phyloP scores from a whole-genome alignment of 2,329 filamentous ascomycete genomes.

The Ceratocystis eucalypticola region DNA sequence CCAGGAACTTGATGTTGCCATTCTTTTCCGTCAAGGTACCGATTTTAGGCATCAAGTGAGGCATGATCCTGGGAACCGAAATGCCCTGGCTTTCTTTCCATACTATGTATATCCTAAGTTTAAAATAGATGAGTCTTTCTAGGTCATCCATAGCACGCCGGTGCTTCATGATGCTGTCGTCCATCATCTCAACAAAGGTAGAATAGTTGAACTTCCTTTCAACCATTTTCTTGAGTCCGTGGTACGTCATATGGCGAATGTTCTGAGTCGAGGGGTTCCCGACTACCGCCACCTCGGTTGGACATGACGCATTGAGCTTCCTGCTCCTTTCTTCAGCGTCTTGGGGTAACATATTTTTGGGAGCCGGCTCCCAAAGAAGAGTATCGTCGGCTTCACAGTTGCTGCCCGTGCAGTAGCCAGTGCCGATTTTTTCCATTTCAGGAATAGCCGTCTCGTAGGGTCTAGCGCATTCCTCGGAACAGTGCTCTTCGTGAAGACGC shows the following conservation, averaged over 20 bases:
- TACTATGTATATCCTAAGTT: neutral
- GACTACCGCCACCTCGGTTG: neutral
- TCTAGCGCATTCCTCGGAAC: neutral
- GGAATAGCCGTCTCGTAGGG: neutral
- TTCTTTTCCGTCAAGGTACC: neutral
- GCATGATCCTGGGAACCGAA: neutral
- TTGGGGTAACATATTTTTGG: neutral
- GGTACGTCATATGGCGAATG: neutral
- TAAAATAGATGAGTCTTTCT: neutral
- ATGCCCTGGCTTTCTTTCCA: neutral
- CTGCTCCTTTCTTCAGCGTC: neutral
- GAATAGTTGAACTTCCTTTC: neutral
- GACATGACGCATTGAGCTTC: neutral
- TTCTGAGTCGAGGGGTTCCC: neutral
- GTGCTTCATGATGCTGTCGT: neutral
- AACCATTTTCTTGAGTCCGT: neutral
- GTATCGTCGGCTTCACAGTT: neutral
- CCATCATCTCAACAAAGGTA: neutral
- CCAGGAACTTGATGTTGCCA: neutral
- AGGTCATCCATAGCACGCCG: neutral
- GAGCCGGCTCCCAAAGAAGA: neutral
- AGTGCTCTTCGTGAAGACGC: neutral
- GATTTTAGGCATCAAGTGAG: neutral
- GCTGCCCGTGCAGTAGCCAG: neutral
- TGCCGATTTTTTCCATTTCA: neutral